Percentiles rank a stretch among this genome's conserved stretches.
Evolutionary conservation across 1,284 basidiomycete genomes (phyloP).

Genomic region (Cryptococcus sp.): DNA sequence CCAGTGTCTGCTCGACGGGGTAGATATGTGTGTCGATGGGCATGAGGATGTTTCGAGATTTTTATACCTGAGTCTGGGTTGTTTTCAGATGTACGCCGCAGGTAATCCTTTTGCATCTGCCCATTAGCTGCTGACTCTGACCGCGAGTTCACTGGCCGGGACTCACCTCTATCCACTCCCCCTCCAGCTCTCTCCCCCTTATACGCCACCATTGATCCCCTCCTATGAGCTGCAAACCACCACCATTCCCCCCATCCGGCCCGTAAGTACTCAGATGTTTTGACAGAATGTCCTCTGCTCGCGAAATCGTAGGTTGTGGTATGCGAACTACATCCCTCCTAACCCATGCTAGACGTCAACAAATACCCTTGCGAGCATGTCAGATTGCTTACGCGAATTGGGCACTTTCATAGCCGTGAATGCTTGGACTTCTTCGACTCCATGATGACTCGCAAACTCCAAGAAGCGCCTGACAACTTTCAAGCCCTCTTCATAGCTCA

Average conservation of each 20-base stretch:
- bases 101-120: constrained; percentile 51
- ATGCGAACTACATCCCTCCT: constrained; percentile 39
- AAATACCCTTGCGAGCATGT: background rate
- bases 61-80: constrained; percentile 6
- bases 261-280: constrained; percentile 41
- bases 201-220: constrained; percentile 95
- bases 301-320: constrained; percentile 34
- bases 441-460: constrained; percentile 39
- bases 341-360: constrained; percentile 37
- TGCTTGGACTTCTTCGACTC: constrained; percentile 48
- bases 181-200: constrained; percentile 67
- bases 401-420: constrained; percentile 48
- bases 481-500: constrained; percentile 45
- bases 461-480: constrained; percentile 40
- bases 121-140: background rate
- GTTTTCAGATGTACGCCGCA: constrained; percentile 31
- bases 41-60: background rate
- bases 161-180: constrained; percentile 72
- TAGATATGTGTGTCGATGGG: constrained; percentile 9
- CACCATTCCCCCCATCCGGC: constrained; percentile 26
- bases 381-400: constrained; percentile 29
- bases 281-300: constrained; percentile 41
- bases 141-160: background rate
- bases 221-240: constrained; percentile 55
- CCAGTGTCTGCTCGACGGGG: constrained; percentile 20